A percentile compares a stretch with the other conserved stretches of the same genome.
These are phyloP conservation scores for Blepharisma stoltei DNA, from an alignment of 73 alveolate genomes.

Conservation along the genomic window DNA sequence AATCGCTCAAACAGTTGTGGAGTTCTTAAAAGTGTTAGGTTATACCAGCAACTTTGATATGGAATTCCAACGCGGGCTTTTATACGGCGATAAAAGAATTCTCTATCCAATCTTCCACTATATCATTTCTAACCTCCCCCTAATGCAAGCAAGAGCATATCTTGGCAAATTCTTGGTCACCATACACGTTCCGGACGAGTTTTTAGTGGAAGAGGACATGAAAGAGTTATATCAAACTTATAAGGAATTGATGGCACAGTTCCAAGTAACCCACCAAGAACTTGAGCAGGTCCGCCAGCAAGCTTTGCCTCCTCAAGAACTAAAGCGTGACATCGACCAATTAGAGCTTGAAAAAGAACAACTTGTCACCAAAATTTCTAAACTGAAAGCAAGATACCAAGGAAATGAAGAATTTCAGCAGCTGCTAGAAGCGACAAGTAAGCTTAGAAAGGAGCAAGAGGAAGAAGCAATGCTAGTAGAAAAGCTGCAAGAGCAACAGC, in stretches of 20 bases:
- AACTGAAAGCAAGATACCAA: conserved; percentile 65
- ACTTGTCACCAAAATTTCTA: conserved; percentile 71
- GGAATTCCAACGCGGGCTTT: conserved; percentile 67
- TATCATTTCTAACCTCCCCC: conserved; percentile 65
- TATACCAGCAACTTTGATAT: conserved; percentile 72
- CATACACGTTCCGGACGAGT: conserved; percentile 75
- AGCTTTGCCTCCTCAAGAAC: conserved; percentile 78
- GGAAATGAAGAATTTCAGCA: conserved; percentile 84
- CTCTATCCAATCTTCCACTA: conserved; percentile 73
- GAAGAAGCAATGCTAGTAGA: conserved; percentile 79
- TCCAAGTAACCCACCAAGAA: conserved; percentile 81
- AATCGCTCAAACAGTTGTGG: conserved; percentile 66
- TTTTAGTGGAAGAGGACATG: conserved; percentile 78
- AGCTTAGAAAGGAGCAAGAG: conserved; percentile 88
- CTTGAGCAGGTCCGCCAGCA: conserved; percentile 72
- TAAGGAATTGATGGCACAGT: conserved; percentile 81
- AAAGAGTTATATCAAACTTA: conserved; percentile 62
- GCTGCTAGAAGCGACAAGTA: conserved; percentile 80
- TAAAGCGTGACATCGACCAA: conserved; percentile 79
- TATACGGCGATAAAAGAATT: conserved; percentile 81
- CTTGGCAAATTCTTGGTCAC: conserved; percentile 75
- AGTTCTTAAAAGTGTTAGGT: conserved; percentile 76
- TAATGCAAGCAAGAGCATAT: conserved; percentile 74
- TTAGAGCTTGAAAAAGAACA: conserved; percentile 85
- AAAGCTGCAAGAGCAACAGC: conserved; percentile 75